These are phyloP conservation scores for Intubia oerlemansii DNA, from an alignment of 2,329 filamentous ascomycete species.

Conservation along the genomic window DNA sequence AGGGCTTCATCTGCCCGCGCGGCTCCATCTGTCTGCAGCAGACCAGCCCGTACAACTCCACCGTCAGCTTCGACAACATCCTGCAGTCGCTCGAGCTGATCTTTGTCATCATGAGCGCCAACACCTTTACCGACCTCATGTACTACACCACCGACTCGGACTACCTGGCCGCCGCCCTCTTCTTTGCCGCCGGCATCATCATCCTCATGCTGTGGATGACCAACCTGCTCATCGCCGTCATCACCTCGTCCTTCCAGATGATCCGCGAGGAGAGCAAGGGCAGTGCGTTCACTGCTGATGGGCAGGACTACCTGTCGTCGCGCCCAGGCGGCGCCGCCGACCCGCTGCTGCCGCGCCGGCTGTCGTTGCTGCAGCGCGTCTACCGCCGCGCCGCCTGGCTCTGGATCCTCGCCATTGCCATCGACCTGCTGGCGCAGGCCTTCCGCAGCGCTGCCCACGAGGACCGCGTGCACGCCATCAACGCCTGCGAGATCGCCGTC, in stretches of 20 bases:
- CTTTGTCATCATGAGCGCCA: conserved; percentile 96
- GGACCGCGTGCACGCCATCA: conserved; percentile 40
- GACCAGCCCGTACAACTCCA: conserved; percentile 59
- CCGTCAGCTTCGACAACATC: conserved; percentile 90
- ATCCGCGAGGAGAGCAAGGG: conserved; percentile 90
- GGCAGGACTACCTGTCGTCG: conserved; percentile 25
- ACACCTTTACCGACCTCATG: conserved; percentile 88
- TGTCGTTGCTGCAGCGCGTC: conserved; percentile 38
- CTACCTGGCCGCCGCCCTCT: conserved; percentile 69
- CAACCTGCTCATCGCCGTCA: conserved; percentile 86
- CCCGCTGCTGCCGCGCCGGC: conserved; percentile 12
- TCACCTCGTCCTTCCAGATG: conserved; percentile 94
- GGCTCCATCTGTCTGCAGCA: conserved; percentile 70
- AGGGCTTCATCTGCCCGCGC: conserved; percentile 74
- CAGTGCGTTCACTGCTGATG: conserved; percentile 73
- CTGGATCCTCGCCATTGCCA: conserved; percentile 65
- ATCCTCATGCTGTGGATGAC: conserved; percentile 94
- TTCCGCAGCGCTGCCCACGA: conserved; percentile 61
- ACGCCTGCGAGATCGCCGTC: conserved; percentile 49
- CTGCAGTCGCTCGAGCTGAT: conserved; percentile 79
- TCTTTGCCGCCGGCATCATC: conserved; percentile 53
- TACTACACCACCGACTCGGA: conserved; percentile 87
- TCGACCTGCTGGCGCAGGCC: conserved; percentile 60
- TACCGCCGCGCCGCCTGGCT: conserved; percentile 55
- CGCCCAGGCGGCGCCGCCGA: conserved; percentile 10